These are phyloP conservation scores for Podila clonocystis DNA, from an alignment of 192 early-diverging fungal species.

Conservation along the genomic window DNA sequence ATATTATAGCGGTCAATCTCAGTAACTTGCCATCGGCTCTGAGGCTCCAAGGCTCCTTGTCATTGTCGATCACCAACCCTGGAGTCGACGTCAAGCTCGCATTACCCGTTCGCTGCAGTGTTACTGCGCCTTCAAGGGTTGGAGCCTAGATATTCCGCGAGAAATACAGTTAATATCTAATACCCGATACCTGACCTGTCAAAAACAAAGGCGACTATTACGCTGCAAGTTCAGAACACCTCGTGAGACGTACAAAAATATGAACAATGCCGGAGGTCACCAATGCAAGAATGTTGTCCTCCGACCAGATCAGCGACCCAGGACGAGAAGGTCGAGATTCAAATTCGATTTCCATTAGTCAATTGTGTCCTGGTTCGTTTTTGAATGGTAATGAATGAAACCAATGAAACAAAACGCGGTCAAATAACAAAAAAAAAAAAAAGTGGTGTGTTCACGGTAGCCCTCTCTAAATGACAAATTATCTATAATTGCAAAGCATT, in stretches of 20 bases:
- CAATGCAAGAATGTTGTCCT: slow-evolving; percentile 41
- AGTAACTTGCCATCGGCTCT: not conserved
- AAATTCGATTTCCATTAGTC: slow-evolving; percentile 37
- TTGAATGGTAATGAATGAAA: not conserved
- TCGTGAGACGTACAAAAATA: slow-evolving; percentile 23
- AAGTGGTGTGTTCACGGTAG: too few relatives aligned
- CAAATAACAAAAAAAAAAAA: not conserved
- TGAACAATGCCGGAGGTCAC: slow-evolving; percentile 29
- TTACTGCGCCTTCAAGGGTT: not conserved
- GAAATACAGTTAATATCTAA: not conserved
- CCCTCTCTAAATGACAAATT: too few relatives aligned
- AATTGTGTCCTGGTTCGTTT: not conserved
- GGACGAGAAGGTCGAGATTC: slow-evolving; percentile 26
- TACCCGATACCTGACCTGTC: not conserved
- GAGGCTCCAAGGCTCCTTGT: not conserved
- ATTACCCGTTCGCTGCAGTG: not conserved
- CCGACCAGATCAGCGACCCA: slow-evolving; percentile 47
- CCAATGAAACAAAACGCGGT: not conserved
- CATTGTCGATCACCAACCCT: not conserved
- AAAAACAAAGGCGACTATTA: not conserved
- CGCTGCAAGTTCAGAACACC: not conserved
- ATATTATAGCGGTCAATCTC: too few relatives aligned
- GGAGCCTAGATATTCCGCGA: not conserved
- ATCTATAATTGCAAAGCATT: too few relatives aligned
- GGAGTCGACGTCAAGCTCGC: not conserved